These are phyloP conservation scores for Candida tibetensis DNA, from an alignment of 805 yeast genomes.

Conservation along the genomic window DNA sequence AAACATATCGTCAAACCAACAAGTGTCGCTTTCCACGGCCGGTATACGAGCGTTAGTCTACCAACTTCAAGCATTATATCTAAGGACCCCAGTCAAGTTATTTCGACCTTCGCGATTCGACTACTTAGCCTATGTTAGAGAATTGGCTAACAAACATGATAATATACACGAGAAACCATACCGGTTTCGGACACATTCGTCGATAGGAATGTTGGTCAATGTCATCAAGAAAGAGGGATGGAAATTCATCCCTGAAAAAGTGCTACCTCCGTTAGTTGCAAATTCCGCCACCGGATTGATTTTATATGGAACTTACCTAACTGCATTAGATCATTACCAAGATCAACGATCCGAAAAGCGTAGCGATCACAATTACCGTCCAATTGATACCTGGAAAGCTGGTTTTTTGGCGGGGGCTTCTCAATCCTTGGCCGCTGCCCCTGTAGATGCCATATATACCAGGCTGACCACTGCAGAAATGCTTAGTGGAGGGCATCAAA, in stretches of 20 bases:
- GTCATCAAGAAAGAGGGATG: constrained; percentile 81
- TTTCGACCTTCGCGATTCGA: constrained; percentile 91
- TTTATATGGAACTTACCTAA: constrained; percentile 77
- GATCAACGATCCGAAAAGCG: constrained; percentile 13
- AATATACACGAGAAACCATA: constrained; percentile 48
- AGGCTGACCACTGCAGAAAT: constrained; percentile 76
- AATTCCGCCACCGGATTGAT: constrained; percentile 88
- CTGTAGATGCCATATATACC: constrained; percentile 86
- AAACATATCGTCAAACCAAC: constrained; percentile 27
- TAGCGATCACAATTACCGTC: constrained; percentile 17
- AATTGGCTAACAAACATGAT: constrained; percentile 44
- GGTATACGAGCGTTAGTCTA: constrained; percentile 81
- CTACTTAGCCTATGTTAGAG: constrained; percentile 67
- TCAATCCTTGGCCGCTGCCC: constrained; percentile 91
- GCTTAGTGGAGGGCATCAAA: constrained; percentile 60
- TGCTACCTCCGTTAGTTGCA: constrained; percentile 83
- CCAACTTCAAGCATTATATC: constrained; percentile 73
- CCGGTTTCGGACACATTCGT: constrained; percentile 67
- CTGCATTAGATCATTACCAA: constrained; percentile 38
- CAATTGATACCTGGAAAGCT: constrained; percentile 66
- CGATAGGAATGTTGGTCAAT: constrained; percentile 66
- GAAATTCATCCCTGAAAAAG: constrained; percentile 79
- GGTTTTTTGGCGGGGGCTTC: constrained; percentile 85
- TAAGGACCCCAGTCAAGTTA: constrained; percentile 79
- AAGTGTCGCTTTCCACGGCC: constrained; percentile 79